A percentile compares a stretch with the other conserved stretches of the same genome.
These are phyloP conservation scores for Coemansia sp. DNA, from an alignment of 192 early-diverging fungal genomes.

Conservation along the genomic window DNA sequence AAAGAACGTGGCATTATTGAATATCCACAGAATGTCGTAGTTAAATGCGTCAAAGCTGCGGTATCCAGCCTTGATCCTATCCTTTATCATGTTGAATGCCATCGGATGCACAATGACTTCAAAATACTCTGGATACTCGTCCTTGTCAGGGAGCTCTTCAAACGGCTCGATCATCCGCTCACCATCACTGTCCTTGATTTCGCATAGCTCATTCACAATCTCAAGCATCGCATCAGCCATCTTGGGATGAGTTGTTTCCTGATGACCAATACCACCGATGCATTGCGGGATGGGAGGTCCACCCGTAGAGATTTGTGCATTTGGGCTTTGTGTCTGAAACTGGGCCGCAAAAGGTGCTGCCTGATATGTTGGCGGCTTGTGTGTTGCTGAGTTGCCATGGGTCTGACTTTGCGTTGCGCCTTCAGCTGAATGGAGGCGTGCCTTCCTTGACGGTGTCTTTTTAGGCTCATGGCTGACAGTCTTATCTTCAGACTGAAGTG, in stretches of 20 bases:
- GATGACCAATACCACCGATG: conserved; percentile 52
- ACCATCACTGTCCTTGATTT: conserved; percentile 45
- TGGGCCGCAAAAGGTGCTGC: not conserved
- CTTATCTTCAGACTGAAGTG: conserved; percentile 16
- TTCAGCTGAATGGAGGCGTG: conserved; percentile 5
- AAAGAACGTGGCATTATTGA: conserved; percentile 90
- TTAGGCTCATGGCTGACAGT: conserved; percentile 12
- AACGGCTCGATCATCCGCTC: conserved; percentile 76
- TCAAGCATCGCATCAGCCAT: conserved; percentile 49
- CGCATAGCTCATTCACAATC: conserved; percentile 33
- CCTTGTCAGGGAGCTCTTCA: conserved; percentile 69
- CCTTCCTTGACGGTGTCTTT: conserved; percentile 26
- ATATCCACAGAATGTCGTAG: conserved; percentile 81
- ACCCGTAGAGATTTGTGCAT: conserved; percentile 1
- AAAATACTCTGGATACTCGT: conserved; percentile 92
- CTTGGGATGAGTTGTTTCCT: conserved; percentile 35
- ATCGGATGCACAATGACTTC: conserved; percentile 80
- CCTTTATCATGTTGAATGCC: conserved; percentile 58
- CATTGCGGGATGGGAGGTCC: conserved; percentile 44
- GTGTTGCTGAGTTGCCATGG: not conserved
- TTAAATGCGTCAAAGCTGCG: conserved; percentile 68
- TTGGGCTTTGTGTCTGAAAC: conserved; percentile 7
- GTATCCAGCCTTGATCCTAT: conserved; percentile 67
- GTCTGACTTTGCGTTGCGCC: not conserved
- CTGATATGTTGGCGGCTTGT: conserved; percentile 5